phyloP scores from a whole-genome alignment of 495 filamentous ascomycete species.

The Tirmania nivea region DNA sequence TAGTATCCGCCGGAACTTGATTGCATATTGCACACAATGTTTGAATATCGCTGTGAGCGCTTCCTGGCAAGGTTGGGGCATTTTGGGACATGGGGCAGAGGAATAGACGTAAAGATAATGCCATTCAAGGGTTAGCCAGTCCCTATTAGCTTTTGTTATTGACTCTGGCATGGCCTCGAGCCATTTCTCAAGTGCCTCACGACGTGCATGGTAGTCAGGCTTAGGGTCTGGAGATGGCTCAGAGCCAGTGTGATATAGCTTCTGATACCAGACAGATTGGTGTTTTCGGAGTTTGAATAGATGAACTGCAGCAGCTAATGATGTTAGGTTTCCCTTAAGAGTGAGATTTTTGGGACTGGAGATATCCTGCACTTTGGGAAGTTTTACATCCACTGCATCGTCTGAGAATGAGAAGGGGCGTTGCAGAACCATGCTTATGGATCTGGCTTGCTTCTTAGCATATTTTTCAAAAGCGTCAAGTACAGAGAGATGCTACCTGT shows the following conservation, averaged over 20 bases:
- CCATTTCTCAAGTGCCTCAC: slow-evolving; percentile 44
- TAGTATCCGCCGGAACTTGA: slow-evolving; percentile 34
- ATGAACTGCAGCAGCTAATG: slow-evolving; percentile 26
- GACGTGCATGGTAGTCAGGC: slow-evolving; percentile 40
- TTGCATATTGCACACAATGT: slow-evolving; percentile 50
- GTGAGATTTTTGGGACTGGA: slow-evolving; percentile 7
- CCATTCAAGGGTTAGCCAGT: slow-evolving; percentile 58
- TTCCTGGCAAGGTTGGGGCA: slow-evolving; percentile 41
- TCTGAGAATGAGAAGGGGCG: slow-evolving; percentile 81
- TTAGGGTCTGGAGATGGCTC: slow-evolving; percentile 37
- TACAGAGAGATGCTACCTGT: slow-evolving; percentile 35
- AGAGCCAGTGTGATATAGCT: slow-evolving; percentile 49
- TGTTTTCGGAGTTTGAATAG: slow-evolving; percentile 55
- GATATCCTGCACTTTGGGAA: slow-evolving; percentile 23
- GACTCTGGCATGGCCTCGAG: slow-evolving; percentile 35
- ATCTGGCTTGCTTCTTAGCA: slow-evolving; percentile 27
- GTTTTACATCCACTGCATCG: slow-evolving; percentile 50
- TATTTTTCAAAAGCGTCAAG: background rate
- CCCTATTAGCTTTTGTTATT: slow-evolving; percentile 35
- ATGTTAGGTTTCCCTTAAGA: slow-evolving; percentile 13
- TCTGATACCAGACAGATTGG: slow-evolving; percentile 65
- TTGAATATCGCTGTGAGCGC: slow-evolving; percentile 61
- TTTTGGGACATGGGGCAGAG: slow-evolving; percentile 47
- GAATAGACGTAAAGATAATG: slow-evolving; percentile 71
- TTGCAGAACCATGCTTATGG: slow-evolving; percentile 56